Base-by-base conservation (phyloP, 148 eudicot species). In the Persicaria tinctoria region DNA sequence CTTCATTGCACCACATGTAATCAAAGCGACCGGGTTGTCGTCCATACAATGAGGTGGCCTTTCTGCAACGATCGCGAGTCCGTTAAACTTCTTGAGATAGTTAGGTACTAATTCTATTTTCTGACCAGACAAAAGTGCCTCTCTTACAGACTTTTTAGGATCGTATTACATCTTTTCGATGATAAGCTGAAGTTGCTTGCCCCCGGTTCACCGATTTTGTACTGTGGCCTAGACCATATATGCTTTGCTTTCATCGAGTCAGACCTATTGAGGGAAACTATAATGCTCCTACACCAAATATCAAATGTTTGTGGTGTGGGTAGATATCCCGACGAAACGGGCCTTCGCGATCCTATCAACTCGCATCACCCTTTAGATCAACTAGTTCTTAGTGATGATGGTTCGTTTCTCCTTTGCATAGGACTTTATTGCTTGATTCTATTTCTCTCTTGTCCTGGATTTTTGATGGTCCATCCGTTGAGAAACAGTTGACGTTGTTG, bases 181-280 rank as follows among this genome's bases (percentile, higher is more conserved):
- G 91, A 87, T 68, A 94, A 96, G 81, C 74, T 96, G 56, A 91
- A 88, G 71, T 79, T 82, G 32, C 83, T 89, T 76, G 87, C 83
- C 75, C 87, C 82, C 82, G 88, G 90, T 84, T 87, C 94, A 47
- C 88, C 81, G 82, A 89, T 91, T 82, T 85, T 92, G 20, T 82
- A 80, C 73, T 87, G 77, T 44, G 88, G 89, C 47, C 57, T 90
- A 74, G 97, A 89, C 73, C 88, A 90, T 81, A 49, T 92, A 97
- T 78, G 92, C 92, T 64, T 96, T 0, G 23, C 97, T 85, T 92
- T 92, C 85, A 68, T 96, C 84, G 90, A 88, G 73, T 87, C 86
- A 76, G 18, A 73, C 8, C 87, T 86, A 83, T 93, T 96, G 70
- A 86, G 76, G 82, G 92, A 88, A 80, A 83, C 92, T 16, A 70